These are phyloP conservation scores for Fusarium globosum DNA, from an alignment of 2,329 filamentous ascomycete genomes.

Conservation along the genomic window DNA sequence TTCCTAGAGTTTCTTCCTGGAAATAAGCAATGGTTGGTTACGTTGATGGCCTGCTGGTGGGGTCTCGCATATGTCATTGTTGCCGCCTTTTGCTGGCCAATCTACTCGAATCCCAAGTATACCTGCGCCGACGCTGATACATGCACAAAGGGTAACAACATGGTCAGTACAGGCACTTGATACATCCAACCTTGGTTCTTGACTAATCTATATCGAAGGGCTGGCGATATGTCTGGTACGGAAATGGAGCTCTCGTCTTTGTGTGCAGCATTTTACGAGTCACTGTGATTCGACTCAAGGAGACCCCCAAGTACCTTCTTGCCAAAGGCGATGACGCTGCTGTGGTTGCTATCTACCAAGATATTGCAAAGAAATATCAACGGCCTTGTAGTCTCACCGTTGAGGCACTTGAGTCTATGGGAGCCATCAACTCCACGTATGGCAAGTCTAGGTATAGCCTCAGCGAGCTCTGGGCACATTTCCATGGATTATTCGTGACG, in stretches of 20 bases:
- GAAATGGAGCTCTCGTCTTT: neutral
- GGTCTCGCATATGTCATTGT: neutral
- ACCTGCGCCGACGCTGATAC: neutral
- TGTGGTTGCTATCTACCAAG: neutral
- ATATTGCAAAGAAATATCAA: neutral
- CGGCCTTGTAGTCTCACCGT: neutral
- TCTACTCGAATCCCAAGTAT: neutral
- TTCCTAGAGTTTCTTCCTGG: neutral
- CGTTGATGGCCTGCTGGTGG: neutral
- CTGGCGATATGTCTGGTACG: neutral
- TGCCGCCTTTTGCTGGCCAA: neutral
- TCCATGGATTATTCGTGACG: neutral
- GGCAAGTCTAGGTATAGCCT: neutral
- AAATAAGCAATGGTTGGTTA: neutral
- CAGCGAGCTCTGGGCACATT: neutral
- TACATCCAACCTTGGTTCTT: accelerated
- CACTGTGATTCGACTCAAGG: neutral
- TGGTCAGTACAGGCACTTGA: neutral
- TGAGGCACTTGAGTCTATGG: neutral
- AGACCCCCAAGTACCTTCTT: neutral
- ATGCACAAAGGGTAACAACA: neutral
- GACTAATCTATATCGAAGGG: neutral
- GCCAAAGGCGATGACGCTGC: neutral
- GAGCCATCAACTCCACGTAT: neutral
- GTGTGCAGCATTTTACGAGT: neutral